Base-by-base conservation (phyloP, 23 red algal species). In the Gracilaria domingensis region DNA sequence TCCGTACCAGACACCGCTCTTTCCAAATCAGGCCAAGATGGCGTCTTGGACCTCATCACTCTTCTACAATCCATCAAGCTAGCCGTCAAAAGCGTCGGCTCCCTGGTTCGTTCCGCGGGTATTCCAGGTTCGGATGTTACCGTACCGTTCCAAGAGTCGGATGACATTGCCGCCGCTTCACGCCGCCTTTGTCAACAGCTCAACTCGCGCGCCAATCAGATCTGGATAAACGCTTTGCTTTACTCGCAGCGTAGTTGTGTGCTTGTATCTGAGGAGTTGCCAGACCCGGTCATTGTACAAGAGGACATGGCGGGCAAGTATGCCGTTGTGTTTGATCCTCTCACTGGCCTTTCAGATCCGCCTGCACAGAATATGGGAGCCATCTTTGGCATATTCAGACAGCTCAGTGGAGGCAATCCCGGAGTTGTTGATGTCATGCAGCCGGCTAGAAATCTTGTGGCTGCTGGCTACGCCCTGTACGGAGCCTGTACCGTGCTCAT, bases 261-360 rank as follows among this genome's bases (percentile, higher is more conserved):
- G 37, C 90, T 98, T 30, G 96, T 98, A 25, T 82, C 66, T 38
- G 96, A 98, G 86, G 96, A 98, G 39, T 40, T 91, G 8, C 88
- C 89, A 53, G 94, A 98, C 47, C 96, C 93, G 32, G 87, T 98
- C 65, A 90, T 94, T 59, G 81, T 98, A 23, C 81, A 98, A 60
- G 91, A 94, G 38, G 89, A 90, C 32, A 95, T 91, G 81, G 87
- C 85, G 53, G 96, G 96, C 7, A 88, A 95, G 64, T 98, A 94
- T 64, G 93, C 88, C 13, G 96, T 98, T 38, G 96, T 98, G 36
- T 98, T 98, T 80, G 96, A 98, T 84, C 96, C 96, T 24, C 88
- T 98, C 23, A 98, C 96, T 8, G 96, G 96, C 30, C 71, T 93
- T 53, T 86, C 96, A 7, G 73, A 98, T 80, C 96, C 96, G 25